Percentiles rank a stretch among this genome's conserved stretches.
These are phyloP conservation scores for Salix brachista DNA, from an alignment of 345 rosid genomes.

Conservation along the genomic window DNA sequence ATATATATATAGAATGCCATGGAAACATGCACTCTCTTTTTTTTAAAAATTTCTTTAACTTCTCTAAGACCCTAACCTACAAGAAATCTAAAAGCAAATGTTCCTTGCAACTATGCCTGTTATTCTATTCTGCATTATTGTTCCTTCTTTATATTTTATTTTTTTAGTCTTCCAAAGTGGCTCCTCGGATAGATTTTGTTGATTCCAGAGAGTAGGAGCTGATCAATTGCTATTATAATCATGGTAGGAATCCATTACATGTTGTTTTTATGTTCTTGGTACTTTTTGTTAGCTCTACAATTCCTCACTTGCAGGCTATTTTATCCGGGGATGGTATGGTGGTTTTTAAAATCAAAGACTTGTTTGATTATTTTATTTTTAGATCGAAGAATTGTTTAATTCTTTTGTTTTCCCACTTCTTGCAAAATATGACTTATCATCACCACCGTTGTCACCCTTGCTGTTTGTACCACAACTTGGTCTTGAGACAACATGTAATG, in stretches of 20 bases:
- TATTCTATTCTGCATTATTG: slow-evolving; percentile 12
- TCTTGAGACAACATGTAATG: too few species aligned
- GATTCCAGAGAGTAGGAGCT: not conserved
- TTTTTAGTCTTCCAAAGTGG: not conserved
- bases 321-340: not conserved
- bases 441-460: too few species aligned
- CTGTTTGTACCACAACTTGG: too few species aligned
- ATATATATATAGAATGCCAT: not conserved
- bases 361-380: too few species aligned
- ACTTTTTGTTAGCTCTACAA: not conserved
- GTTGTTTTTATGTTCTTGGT: not conserved
- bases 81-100: not conserved
- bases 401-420: too few species aligned
- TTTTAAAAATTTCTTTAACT: not conserved
- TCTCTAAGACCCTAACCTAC: not conserved
- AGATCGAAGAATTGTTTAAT: too few species aligned
- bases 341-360: too few species aligned
- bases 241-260: not conserved
- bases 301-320: not conserved
- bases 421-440: too few species aligned
- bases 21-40: not conserved
- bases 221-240: not conserved
- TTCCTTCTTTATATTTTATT: not conserved
- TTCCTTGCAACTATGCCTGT: not conserved
- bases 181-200: not conserved